Evolutionary conservation across 2,329 filamentous ascomycete genomes (phyloP).

Genomic region (Neurospora sp.): DNA sequence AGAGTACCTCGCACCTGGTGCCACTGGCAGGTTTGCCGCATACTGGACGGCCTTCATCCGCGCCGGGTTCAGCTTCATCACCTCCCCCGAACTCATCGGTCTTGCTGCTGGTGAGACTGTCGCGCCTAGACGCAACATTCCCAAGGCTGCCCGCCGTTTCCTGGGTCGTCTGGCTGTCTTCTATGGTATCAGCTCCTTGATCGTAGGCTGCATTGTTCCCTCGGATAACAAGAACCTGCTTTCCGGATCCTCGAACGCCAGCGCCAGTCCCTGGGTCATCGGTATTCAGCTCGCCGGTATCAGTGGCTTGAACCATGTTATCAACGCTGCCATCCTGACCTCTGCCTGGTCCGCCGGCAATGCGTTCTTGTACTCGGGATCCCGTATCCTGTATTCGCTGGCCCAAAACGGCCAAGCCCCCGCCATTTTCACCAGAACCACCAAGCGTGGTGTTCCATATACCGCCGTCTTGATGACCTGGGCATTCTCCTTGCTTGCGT

Average conservation of each 20-base stretch:
- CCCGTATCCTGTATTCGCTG: slow-evolving; percentile 60
- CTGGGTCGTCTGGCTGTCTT: slow-evolving; percentile 53
- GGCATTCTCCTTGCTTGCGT: slow-evolving; percentile 55
- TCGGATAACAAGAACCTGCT: slow-evolving; percentile 54
- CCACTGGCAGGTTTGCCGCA: slow-evolving; percentile 44
- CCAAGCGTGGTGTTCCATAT: slow-evolving; percentile 50
- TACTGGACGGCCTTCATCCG: slow-evolving; percentile 47
- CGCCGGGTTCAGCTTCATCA: slow-evolving; percentile 53
- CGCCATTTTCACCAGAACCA: slow-evolving; percentile 47
- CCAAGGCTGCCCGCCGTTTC: slow-evolving; percentile 52
- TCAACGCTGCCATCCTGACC: slow-evolving; percentile 59
- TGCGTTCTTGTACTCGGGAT: slow-evolving; percentile 55
- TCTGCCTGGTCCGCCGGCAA: slow-evolving; percentile 55
- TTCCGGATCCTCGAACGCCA: slow-evolving; percentile 42
- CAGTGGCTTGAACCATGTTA: slow-evolving; percentile 50
- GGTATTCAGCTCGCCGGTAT: slow-evolving; percentile 60
- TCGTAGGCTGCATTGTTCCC: slow-evolving; percentile 52
- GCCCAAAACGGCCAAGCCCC: slow-evolving; percentile 58
- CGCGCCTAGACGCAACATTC: slow-evolving; percentile 55
- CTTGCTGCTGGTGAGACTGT: slow-evolving; percentile 55
- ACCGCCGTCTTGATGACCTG: slow-evolving; percentile 42
- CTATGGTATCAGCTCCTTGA: slow-evolving; percentile 51
- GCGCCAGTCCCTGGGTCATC: slow-evolving; percentile 53
- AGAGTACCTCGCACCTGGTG: slow-evolving; percentile 34
- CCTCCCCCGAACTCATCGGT: slow-evolving; percentile 50